Evolutionary conservation across 768 basidiomycete species (phyloP).

Genomic region (Sutorius australiensis): DNA sequence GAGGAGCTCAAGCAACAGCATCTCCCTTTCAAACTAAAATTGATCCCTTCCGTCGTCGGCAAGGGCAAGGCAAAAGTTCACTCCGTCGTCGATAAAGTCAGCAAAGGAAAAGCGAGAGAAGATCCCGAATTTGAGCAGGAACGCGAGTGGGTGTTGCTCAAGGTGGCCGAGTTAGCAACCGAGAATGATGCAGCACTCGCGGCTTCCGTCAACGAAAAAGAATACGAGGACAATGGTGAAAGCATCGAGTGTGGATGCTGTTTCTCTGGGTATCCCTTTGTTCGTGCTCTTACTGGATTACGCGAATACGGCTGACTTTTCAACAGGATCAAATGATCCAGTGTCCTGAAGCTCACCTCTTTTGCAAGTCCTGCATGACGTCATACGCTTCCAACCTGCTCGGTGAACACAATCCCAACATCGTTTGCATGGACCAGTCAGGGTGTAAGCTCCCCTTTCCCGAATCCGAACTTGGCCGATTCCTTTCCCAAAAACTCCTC

Average conservation of each 20-base stretch:
- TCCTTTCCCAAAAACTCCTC: constrained; percentile 64
- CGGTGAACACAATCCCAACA: constrained; percentile 54
- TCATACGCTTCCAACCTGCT: constrained; percentile 66
- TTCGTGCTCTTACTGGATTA: constrained; percentile 35
- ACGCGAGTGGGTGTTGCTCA: constrained; percentile 44
- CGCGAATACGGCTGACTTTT: neutral
- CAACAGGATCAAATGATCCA: constrained; percentile 78
- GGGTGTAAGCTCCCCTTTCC: constrained; percentile 69
- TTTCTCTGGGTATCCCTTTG: constrained; percentile 68
- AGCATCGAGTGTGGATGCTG: constrained; percentile 90
- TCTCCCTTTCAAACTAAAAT: constrained; percentile 39
- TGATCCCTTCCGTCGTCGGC: constrained; percentile 32
- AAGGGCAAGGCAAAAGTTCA: constrained; percentile 35
- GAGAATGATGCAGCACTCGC: constrained; percentile 29
- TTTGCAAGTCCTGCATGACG: constrained; percentile 71
- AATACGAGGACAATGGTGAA: constrained; percentile 45
- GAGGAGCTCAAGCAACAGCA: constrained; percentile 30
- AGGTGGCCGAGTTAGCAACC: constrained; percentile 26
- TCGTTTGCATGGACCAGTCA: constrained; percentile 81
- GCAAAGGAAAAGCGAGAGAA: constrained; percentile 38
- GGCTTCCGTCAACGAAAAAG: constrained; percentile 37
- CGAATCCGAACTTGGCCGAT: constrained; percentile 61
- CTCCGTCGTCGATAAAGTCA: constrained; percentile 10
- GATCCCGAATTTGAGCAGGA: constrained; percentile 46
- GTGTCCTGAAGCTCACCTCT: constrained; percentile 86